Evolutionary conservation across 345 rosid species (phyloP), one percentile per base, ranked within the genome.

Genomic region (Garcia nutans): DNA sequence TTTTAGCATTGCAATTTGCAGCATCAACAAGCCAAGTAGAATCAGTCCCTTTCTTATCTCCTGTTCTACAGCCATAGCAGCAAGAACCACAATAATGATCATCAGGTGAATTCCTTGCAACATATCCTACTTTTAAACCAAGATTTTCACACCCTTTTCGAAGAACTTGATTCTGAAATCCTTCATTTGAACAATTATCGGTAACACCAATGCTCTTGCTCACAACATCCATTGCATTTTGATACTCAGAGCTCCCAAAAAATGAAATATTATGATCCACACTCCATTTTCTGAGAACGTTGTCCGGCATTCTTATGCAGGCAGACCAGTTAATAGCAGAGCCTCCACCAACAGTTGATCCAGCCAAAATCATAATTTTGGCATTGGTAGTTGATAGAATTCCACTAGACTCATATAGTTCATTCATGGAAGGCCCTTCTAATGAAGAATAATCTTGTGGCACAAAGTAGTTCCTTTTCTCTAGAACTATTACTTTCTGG

Each of bases 21-120:
- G 92, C 96, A 76, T 91, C 93, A 6, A 87, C 90, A 55, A 89
- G 80, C 91, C 97, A 91, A 44, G 93, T 91, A 31, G 70, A 52
- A 60, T 86, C 85, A 23, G 92, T 85, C 3, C 92, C 92, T 66
- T 83, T 86, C 79, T 91, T 91, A 37, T 87, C 92, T 20, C 91
- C 93, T 23, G 84, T 80, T 83, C 74, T 78, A 75, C 93, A 91
- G 45, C 92, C 93, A 71, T 77, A 84, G 54, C 81, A 60, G 77
- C 97, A 91, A 22, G 88, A 86, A 60, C 93, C 93, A 37, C 97
- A 91, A 44, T 84, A 80, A 82, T 91, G 92, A 75, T 84, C 64
- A 37, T 73, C 84, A 0, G 90, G 41, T 28, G 89, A 69, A 72
- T 91, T 89, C 68, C 89, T 84, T 16, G 87, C 81, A 42, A 88